Evolutionary conservation across 495 filamentous ascomycete genomes (phyloP), one percentile per base, ranked within the genome.

Genomic region (Podospora pseudopauciseta): DNA sequence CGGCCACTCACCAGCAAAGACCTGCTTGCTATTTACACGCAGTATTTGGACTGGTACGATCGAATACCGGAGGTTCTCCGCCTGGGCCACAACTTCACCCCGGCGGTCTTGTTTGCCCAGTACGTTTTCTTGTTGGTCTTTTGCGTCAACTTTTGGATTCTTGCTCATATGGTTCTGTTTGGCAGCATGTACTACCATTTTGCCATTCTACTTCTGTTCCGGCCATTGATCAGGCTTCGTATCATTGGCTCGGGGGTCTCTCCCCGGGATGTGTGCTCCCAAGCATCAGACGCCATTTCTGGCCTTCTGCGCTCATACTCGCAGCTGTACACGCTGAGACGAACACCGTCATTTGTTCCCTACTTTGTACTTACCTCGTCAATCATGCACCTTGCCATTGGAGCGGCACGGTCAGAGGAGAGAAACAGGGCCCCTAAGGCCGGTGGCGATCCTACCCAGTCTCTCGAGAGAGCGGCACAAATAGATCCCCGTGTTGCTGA

Each of bases 181-280:
- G 9, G 39, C 39, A 89, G 88, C 73, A 89, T 90, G 82, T 86
- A 89, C 67, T 90, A 89, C 66, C 86, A 90, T 68, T 87, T 85
- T 61, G 83, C 86, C 28, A 83, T 90, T 60, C 78, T 90, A 2
- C 80, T 88, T 15, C 81, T 91, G 19, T 90, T 90, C 69, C 85
- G 87, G 3, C 89, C 89, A 0, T 82, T 91, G 26, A 86, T 90
- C 67, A 87, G 87, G 67, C 78, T 89, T 7, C 82, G 85, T 19
- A 80, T 91, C 49, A 78, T 83, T 63, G 81, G 86, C 19, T 87
- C 85, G 0, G 77, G 80, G 19, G 80, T 89, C n/a, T 81, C 78
- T 20, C 88, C 89, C n/a, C 83, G 85, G 9, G 87, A 90, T 54
- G 84, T 89, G 28, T 89, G 88, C 74, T 76, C 79, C 11, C 82